These are phyloP conservation scores for Murraya paniculata DNA, from an alignment of 345 rosid species.

Conservation along the genomic window DNA sequence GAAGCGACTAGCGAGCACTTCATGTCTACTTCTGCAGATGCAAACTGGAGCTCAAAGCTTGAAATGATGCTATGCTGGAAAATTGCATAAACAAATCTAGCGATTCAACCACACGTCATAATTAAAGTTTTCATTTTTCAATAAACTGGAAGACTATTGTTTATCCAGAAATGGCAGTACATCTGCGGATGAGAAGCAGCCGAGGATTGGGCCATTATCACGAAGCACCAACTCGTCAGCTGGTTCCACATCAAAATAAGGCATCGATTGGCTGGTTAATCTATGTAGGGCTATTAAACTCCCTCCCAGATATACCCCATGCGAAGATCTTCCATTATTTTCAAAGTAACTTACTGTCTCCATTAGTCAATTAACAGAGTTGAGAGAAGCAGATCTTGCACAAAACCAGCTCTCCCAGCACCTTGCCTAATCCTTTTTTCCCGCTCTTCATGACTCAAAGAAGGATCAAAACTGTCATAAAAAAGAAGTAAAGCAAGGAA, in stretches of 20 bases:
- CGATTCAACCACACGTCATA: conserved; percentile 2
- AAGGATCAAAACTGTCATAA: conserved; percentile 51
- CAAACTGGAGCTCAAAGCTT: background rate
- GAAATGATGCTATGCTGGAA: conserved; percentile 7
- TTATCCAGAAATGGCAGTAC: conserved; percentile 24
- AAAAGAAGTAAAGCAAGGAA: background rate
- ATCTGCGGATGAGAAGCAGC: conserved; percentile 6
- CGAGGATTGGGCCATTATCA: conserved; percentile 9
- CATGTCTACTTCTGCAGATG: background rate
- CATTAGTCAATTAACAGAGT: conserved; percentile 34
- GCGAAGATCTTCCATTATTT: conserved; percentile 25
- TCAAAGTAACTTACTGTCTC: conserved; percentile 22
- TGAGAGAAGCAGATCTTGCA: conserved; percentile 52
- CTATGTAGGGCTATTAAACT: conserved; percentile 2
- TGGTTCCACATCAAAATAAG: conserved; percentile 9
- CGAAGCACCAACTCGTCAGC: background rate
- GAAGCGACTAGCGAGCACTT: background rate
- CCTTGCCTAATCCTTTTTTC: conserved; percentile 53
- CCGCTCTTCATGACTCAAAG: conserved; percentile 55
- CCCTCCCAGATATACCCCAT: conserved; percentile 18
- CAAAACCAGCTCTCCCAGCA: conserved; percentile 48
- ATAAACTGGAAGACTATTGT: conserved; percentile 13
- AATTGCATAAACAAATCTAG: background rate
- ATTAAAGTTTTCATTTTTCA: conserved; percentile 3
- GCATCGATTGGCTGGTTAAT: conserved; percentile 2